These are phyloP conservation scores for Gliomastix tumulicola DNA, from an alignment of 2,329 filamentous ascomycete species.

Conservation along the genomic window DNA sequence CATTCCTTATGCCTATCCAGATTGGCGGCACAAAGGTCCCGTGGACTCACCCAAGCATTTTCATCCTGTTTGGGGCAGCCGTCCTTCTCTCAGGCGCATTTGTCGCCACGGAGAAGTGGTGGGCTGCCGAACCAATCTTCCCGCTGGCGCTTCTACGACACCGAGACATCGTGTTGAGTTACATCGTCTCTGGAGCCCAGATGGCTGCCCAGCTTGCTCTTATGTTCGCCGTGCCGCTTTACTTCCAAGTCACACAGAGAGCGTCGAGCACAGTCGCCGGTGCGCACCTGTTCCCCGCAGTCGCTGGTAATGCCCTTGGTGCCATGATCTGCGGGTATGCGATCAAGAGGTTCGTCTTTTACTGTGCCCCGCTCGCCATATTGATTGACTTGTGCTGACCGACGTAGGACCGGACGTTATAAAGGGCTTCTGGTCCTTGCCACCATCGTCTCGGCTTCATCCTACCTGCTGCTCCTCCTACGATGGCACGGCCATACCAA, in stretches of 20 bases:
- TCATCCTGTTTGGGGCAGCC: constrained; percentile 46
- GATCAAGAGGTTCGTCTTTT: too few relatives aligned
- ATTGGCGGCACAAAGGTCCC: constrained; percentile 60
- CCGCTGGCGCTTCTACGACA: constrained; percentile 68
- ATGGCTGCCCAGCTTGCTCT: constrained; percentile 49
- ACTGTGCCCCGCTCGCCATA: too few relatives aligned
- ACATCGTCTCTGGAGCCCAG: constrained; percentile 66
- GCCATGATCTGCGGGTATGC: constrained; percentile 58
- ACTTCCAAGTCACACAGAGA: constrained; percentile 67
- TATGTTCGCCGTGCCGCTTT: constrained; percentile 57
- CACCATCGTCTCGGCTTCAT: constrained; percentile 37
- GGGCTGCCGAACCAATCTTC: constrained; percentile 67
- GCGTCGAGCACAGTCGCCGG: constrained; percentile 58
- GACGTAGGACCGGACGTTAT: constrained; percentile 63
- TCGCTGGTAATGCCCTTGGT: constrained; percentile 54
- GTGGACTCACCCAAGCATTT: constrained; percentile 55
- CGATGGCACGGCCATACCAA: constrained; percentile 55
- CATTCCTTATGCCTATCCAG: constrained; percentile 64
- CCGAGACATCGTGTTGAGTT: constrained; percentile 58
- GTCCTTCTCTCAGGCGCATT: too few relatives aligned
- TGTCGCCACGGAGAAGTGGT: constrained; percentile 57
- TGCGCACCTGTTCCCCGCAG: constrained; percentile 46
- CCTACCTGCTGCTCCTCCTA: constrained; percentile 45
- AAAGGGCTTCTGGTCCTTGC: constrained; percentile 60
- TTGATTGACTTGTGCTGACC: too few relatives aligned